Evolutionary conservation across 306 rosid species (phyloP).

Genomic region (Sechiopsis laciniata): DNA sequence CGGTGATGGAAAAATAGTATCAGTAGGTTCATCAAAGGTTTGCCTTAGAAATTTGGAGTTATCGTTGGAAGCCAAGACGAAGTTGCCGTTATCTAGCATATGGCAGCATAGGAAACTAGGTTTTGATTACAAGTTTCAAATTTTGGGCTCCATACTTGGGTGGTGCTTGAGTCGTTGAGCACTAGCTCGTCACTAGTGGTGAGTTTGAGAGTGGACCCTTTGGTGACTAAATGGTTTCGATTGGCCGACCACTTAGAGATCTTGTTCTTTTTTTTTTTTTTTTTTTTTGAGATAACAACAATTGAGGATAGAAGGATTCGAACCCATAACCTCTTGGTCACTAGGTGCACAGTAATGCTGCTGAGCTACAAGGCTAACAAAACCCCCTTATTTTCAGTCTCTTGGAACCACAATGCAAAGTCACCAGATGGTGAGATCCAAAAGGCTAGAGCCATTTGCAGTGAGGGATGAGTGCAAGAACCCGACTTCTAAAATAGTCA

Average conservation of each 20-base stretch:
- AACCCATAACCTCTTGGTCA: too few species aligned
- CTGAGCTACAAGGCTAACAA: slow-evolving; percentile 41
- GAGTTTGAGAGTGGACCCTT: slow-evolving; percentile 33
- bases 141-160: slow-evolving; percentile 11
- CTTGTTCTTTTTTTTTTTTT: too few species aligned
- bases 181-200: slow-evolving; percentile 23
- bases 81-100: slow-evolving; percentile 52
- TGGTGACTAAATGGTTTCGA: slow-evolving; percentile 4
- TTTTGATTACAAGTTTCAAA: not conserved
- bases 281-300: too few species aligned
- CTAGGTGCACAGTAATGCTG: too few species aligned
- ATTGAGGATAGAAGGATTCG: too few species aligned
- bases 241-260: slow-evolving; percentile 38
- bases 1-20: slow-evolving; percentile 55
- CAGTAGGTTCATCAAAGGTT: slow-evolving; percentile 47
- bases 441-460: slow-evolving; percentile 9
- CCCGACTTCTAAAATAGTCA: too few species aligned
- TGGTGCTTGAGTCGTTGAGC: slow-evolving; percentile 25
- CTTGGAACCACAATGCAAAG: slow-evolving; percentile 38
- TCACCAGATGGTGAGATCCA: slow-evolving; percentile 34
- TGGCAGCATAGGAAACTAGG: slow-evolving; percentile 28
- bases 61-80: slow-evolving; percentile 28
- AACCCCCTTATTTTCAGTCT: slow-evolving; percentile 15
- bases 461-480: slow-evolving; percentile 17
- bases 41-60: slow-evolving; percentile 31